Base-by-base conservation (phyloP, 345 rosid genomes). In the Physaria fendleri region DNA sequence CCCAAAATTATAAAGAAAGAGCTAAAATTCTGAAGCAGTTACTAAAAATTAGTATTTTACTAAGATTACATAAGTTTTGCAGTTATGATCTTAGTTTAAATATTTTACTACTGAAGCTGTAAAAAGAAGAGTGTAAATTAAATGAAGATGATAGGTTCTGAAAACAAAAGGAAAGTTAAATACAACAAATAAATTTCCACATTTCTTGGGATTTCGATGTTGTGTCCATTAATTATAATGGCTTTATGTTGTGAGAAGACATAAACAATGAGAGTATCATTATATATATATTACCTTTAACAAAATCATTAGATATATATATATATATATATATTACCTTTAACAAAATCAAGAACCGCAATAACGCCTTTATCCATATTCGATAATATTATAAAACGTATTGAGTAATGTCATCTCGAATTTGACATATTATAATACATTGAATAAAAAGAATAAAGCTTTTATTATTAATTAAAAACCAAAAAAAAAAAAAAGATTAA, bases 191-290 rank as follows among this genome's bases (percentile, higher is more conserved):
- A 34, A 14, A 38, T 8, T 47, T 58, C 56, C 65, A 66, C 59
- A 40, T 58, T 58, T 49, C 65, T 66, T 66, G 58, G 71, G 59
- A 48, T 58, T 61, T 50, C 65, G 65, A 59, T 43, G 7, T 50
- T 59, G 40, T 68, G 14, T 50, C 51, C 64, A 48, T 11, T 66
- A n/a, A n/a, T n/a, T n/a, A n/a, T n/a, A n/a, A n/a, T n/a, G n/a
- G 52, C 44, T 66, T 51, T 33, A 25, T 44, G 23, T 15, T 10
- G 54, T 9, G 53, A 51, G 46, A 33, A 35, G 22, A 42, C 15
- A 25, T 25, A 24, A 33, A 42, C 59, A 59, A 67, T 42, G 45
- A 24, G 44, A 67, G 52, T 45, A 40, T 50, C 53, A 58, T 50
- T 40, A 49, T 35, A 46, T 28, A 28, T 35, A 35, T 27, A 27